A percentile compares a stretch with the other conserved stretches of the same genome.
phyloP scores from a whole-genome alignment of 2,329 filamentous ascomycete species.

The Fusarium hostae region DNA sequence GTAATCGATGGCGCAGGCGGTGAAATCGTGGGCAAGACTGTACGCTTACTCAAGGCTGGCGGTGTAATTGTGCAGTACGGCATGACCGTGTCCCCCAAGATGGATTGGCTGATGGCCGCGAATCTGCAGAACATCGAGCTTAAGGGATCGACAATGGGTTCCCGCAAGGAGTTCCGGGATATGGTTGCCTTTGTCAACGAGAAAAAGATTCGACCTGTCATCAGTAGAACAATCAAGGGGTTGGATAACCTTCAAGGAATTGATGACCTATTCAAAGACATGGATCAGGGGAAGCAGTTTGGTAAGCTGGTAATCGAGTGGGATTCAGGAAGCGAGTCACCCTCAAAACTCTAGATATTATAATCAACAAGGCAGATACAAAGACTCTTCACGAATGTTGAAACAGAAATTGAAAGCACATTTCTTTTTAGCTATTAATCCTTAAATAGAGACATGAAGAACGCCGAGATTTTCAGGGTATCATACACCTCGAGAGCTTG shows the following conservation, averaged over 20 bases:
- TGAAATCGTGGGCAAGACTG: constrained; percentile 77
- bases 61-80: constrained; percentile 90
- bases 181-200: constrained; percentile 86
- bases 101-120: constrained; percentile 86
- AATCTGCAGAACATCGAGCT: constrained; percentile 90
- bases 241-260: constrained; percentile 83
- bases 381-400: background rate
- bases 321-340: constrained; percentile 48
- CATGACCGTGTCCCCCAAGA: constrained; percentile 88
- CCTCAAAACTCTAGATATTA: constrained; percentile 54
- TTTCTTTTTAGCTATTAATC: constrained; percentile 19
- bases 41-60: constrained; percentile 78
- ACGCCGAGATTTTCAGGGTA: constrained; percentile 46
- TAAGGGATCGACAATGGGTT: constrained; percentile 90
- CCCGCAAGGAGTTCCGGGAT: constrained; percentile 85
- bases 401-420: constrained; percentile 1
- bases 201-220: constrained; percentile 78
- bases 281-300: constrained; percentile 87
- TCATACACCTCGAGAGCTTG: constrained; percentile 44
- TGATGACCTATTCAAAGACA: constrained; percentile 85
- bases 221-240: constrained; percentile 79
- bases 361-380: background rate
- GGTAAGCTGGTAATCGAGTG: constrained; percentile 90
- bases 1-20: constrained; percentile 93
- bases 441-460: constrained; percentile 33